Evolutionary conservation across 208 protist species (phyloP).

Genomic region (Crithidia expoeki): DNA sequence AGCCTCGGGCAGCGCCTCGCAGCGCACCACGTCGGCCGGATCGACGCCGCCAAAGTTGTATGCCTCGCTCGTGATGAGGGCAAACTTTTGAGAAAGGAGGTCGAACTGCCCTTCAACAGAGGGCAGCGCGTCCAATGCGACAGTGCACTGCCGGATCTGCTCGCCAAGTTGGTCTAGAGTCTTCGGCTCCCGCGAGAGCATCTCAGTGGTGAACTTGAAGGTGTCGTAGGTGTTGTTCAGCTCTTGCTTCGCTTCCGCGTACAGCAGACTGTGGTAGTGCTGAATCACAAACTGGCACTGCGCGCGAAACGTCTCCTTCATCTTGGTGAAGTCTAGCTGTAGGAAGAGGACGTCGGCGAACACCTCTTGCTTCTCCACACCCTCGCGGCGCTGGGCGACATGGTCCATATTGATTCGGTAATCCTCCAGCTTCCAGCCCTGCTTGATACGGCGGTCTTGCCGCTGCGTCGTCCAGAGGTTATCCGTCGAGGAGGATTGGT

Average conservation of each 20-base stretch:
- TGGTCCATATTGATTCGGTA: slow-evolving; percentile 96
- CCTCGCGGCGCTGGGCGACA: slow-evolving; percentile 92
- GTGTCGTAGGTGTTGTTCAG: slow-evolving; percentile 89
- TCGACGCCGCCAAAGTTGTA: slow-evolving; percentile 85
- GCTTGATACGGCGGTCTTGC: slow-evolving; percentile 93
- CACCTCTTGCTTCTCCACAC: slow-evolving; percentile 96
- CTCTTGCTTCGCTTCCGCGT: slow-evolving; percentile 92
- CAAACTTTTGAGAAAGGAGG: slow-evolving; percentile 95
- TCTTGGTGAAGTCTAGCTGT: slow-evolving; percentile 95
- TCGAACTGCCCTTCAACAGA: slow-evolving; percentile 90
- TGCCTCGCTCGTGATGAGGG: slow-evolving; percentile 88
- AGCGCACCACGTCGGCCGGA: slow-evolving; percentile 78
- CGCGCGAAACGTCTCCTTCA: slow-evolving; percentile 96
- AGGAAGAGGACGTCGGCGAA: slow-evolving; percentile 95
- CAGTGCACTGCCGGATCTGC: slow-evolving; percentile 83
- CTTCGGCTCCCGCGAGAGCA: slow-evolving; percentile 87
- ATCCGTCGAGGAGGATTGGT: slow-evolving; percentile 95
- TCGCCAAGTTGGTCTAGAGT: slow-evolving; percentile 95
- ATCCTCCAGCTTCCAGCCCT: slow-evolving; percentile 93
- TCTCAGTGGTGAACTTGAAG: slow-evolving; percentile 79
- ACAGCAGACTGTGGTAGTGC: slow-evolving; percentile 95
- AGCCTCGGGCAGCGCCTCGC: slow-evolving; percentile 84
- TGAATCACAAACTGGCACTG: slow-evolving; percentile 96
- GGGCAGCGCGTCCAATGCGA: slow-evolving; percentile 78
- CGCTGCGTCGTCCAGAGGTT: slow-evolving; percentile 95